Evolutionary conservation across 495 filamentous ascomycete species (phyloP), one percentile per base, ranked within the genome.

Genomic region (Xeromyces bisporus): DNA sequence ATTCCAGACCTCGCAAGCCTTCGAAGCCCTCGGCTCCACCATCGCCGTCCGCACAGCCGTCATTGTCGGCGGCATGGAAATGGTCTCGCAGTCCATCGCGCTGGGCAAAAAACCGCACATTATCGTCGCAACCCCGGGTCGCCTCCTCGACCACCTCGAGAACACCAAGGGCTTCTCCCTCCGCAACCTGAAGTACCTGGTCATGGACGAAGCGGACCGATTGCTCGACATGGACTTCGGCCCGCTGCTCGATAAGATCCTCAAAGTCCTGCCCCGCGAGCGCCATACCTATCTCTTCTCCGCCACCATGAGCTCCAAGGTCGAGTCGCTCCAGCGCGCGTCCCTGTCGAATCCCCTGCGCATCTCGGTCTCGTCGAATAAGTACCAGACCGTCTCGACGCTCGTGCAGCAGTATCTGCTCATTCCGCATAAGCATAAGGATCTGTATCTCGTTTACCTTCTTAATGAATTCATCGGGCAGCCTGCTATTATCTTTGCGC

Each of bases 81-180:
- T 92, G 80, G 75, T 93, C 0, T 64, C 82, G 1, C 89, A 97
- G 48, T 53, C 76, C 1, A 87, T 97, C 36, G 73, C 83, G 0
- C 66, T 97, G 1, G 80, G 77, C 6, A 93, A 92, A 65, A 86
- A 83, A 35, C 87, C 87, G 2, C 87, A 96, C 36, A 73, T 93
- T 8, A 50, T 93, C 20, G 60, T 67, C 27, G 89, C 87, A 0
- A 93, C 89, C 0, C 89, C 89, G 0, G 87, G 89, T 29, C 71
- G 89, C 31, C 56, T 97, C 7, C 62, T 94, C 2, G 89, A 97
- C 43, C 89, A 97, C 48, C 60, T 94, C 7, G 86, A 97, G 51
- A 93, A 93, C 48, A 97, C 89, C 5, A 93, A 92, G 49, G 87
- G 89, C 6, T 97, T 97, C 53, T 80, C 74, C 6, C 56, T 94